Percentiles rank a stretch among this genome's conserved stretches.
Conservation (phyloP, 257 asterid species). For the Petunia secreta region DNA sequence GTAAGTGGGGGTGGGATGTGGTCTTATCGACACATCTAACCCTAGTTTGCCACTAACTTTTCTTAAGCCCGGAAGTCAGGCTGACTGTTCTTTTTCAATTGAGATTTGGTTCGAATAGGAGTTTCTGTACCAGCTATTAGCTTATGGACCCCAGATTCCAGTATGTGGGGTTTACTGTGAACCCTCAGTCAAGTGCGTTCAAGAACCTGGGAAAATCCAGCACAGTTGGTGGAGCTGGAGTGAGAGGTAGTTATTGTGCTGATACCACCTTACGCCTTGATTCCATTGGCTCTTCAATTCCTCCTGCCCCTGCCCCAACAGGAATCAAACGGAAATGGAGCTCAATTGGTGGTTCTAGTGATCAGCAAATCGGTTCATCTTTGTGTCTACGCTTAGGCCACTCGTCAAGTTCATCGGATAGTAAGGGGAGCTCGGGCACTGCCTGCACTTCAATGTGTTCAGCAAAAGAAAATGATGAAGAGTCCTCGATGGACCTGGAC, state of each 20-base stretch:
- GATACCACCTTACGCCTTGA: conserved; percentile 83
- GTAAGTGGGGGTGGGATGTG: conserved; percentile 91
- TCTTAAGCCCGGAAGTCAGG: conserved; percentile 80
- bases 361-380: conserved; percentile 48
- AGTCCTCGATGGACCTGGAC: conserved; percentile 87
- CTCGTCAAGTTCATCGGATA: conserved; percentile 91
- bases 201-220: conserved; percentile 65
- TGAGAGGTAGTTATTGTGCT: conserved; percentile 47
- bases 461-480: conserved; percentile 84
- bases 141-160: conserved; percentile 79
- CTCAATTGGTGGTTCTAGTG: conserved; percentile 41
- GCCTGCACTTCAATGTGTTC: conserved; percentile 84
- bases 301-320: conserved; percentile 47
- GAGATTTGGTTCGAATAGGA: conserved; percentile 51
- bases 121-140: conserved; percentile 46
- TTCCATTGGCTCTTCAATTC: conserved; percentile 52
- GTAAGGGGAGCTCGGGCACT: conserved; percentile 93
- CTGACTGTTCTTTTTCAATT: conserved; percentile 63
- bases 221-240: conserved; percentile 53
- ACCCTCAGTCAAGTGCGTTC: conserved; percentile 60
- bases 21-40: conserved; percentile 73
- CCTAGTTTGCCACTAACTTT: conserved; percentile 48
- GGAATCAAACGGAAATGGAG: conserved; percentile 84
- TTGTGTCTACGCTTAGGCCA: conserved; percentile 73
- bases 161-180: conserved; percentile 68